Evolutionary conservation across 352 stramenopile species (phyloP).

Genomic region (Phytopythium helicoides): DNA sequence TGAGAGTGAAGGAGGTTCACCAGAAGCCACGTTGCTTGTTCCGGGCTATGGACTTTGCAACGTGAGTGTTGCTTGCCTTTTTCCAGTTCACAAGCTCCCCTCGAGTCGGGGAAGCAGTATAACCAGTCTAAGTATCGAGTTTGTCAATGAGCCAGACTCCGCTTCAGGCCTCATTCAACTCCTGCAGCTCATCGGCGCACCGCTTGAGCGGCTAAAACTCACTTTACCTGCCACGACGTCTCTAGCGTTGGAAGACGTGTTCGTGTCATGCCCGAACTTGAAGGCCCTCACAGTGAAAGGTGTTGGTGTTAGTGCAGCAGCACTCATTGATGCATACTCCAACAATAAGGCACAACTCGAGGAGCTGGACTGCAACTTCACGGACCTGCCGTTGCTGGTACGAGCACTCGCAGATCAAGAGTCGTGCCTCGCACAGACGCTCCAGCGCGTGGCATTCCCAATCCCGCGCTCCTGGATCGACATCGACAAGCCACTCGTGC

Average conservation of each 20-base stretch:
- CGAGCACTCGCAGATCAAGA: background rate
- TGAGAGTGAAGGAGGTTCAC: too few species aligned
- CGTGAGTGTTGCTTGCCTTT: background rate
- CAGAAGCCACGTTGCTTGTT: background rate
- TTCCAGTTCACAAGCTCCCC: too few species aligned
- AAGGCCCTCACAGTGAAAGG: background rate
- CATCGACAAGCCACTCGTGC: background rate
- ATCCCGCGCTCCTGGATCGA: background rate
- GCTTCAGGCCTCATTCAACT: background rate
- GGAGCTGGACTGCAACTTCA: background rate
- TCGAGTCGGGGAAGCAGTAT: too few species aligned
- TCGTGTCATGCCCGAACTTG: background rate
- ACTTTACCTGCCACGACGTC: too few species aligned
- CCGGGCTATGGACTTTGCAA: background rate
- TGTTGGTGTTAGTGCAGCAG: background rate
- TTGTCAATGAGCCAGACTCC: background rate
- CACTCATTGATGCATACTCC: background rate
- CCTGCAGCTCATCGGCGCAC: background rate
- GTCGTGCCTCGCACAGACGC: background rate
- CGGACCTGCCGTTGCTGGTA: background rate
- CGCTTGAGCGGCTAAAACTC: background rate
- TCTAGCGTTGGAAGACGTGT: background rate
- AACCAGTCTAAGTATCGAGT: background rate
- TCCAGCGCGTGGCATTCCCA: background rate
- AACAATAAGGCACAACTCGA: background rate